Evolutionary conservation across 345 rosid genomes (phyloP), one percentile per base, ranked within the genome.

Genomic region (Salix suchowensis): DNA sequence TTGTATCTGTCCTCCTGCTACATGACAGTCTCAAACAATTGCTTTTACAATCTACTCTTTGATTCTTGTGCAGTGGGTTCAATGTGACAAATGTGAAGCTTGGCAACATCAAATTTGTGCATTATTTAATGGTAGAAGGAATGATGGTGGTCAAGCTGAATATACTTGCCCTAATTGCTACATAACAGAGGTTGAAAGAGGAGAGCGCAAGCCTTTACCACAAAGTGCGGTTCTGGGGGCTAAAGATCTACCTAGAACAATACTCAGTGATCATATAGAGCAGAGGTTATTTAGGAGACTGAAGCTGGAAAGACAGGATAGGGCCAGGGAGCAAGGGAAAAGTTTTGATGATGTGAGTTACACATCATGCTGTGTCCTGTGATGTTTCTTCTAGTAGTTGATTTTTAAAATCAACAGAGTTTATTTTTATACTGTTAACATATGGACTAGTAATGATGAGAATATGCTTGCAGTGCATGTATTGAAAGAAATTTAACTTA

Each of bases 51-150:
- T 42, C 68, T 74, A 67, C 65, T 5, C 23, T 80, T 82, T 70
- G 19, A 83, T 84, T 52, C 77, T 68, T 74, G 23, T 85, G 85
- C 91, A 96, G 98, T 96, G 99, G 99, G 98, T 96, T 82, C 99
- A 96, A 79, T 96, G 99, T 88, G 99, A 96, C 89, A 96, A 96
- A 81, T 96, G 99, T 84, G 97, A 96, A 84, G 92, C 92, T 52
- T 96, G 99, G 99, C 99, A 96, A 85, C 99, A 96, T 86, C 99
- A 96, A 80, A 96, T 96, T 58, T 96, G 99, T 83, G 97, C 97
- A 81, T 81, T 96, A 74, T 96, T 96, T 85, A 96, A 96, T 88
- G 98, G 99, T 74, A 85, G 98, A 82, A 86, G 98, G 85, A 96
- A 96, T 88, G 99, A 96, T 68, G 99, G 99, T 68, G 99, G 99